Base-by-base conservation (phyloP, 2,329 filamentous ascomycete genomes). In the Trichoderma brevicompactum region DNA sequence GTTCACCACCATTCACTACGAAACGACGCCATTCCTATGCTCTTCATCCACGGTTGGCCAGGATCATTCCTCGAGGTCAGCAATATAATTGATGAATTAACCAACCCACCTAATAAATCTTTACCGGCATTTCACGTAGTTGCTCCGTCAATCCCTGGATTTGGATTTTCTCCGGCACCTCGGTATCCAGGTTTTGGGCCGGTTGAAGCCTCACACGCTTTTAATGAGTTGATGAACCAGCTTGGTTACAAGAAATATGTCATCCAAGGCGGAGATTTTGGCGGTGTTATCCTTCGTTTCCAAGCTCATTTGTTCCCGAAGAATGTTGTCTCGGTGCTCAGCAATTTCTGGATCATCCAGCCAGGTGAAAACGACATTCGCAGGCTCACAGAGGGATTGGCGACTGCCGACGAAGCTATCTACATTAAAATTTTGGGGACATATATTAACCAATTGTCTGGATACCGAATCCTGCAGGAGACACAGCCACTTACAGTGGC, bases 31-130 rank as follows among this genome's bases (percentile, higher is more conserved):
- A 61, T 61, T 43, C 58, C 58, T 1, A 23, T 61, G 7, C 9
- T 61, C 9, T 52, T 61, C 4, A 50, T 61, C 10, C 58, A 61
- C 12, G 58, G 58, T 3, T 61, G 58, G 58, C 58, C 58, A 43
- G 46, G 58, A 7, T 50, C 58, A 1, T 50, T 50, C 19, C 58
- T 61, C 3, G 58, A 61, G 10, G 46, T 50, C 36, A 23, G 23
- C 23, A 61, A 61, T 12, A 32, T 61, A 8, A 32, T 61, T 7
- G 15, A 52, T 7, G 12, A 10, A 1, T n/a, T 61, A 10, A 52
- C 58, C 0, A 43, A 61, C 3, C 58, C 58, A 5, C 34, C 13
- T 19, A 38, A 61, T 40, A 19, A 5, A 10, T 61, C 58, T 7
- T 13, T 43, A 1, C 58, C 58, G 9, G 58, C 58, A 5, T 61